Evolutionary conservation across 2,329 filamentous ascomycete genomes (phyloP).

Genomic region (Venturia carpophila): DNA sequence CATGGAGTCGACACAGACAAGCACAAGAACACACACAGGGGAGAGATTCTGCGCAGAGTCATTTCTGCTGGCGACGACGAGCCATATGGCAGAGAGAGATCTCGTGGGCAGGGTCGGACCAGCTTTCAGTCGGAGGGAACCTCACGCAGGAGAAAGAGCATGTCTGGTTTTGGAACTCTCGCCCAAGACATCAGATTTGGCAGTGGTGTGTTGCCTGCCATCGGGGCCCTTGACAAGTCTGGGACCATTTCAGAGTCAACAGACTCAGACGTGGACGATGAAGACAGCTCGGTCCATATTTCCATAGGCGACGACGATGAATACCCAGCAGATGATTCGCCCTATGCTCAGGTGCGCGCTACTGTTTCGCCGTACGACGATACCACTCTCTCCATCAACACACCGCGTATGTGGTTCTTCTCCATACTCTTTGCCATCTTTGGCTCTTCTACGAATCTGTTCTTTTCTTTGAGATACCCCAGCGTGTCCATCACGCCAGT

Average conservation of each 20-base stretch:
- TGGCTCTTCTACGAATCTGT: conserved; percentile 76
- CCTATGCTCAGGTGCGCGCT: conserved; percentile 71
- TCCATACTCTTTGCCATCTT: conserved; percentile 74
- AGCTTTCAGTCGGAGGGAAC: conserved; percentile 13
- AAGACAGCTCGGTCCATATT: conserved; percentile 21
- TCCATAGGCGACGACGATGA: conserved; percentile 25
- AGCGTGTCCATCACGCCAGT: conserved; percentile 85
- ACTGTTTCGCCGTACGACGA: conserved; percentile 65
- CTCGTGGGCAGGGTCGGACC: neutral
- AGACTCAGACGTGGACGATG: conserved; percentile 24
- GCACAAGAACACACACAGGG: neutral
- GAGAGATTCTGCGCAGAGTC: conserved; percentile 4
- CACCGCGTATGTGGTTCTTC: conserved; percentile 77
- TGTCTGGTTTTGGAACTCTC: neutral
- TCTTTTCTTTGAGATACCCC: conserved; percentile 84
- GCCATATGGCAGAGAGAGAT: conserved; percentile 16
- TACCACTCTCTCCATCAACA: conserved; percentile 71
- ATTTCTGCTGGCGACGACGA: neutral
- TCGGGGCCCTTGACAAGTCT: conserved; percentile 21
- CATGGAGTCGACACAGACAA: neutral
- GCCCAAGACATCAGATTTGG: conserved; percentile 19
- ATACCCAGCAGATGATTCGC: conserved; percentile 59
- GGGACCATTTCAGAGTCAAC: conserved; percentile 28
- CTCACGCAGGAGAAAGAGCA: conserved; percentile 21
- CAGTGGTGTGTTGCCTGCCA: conserved; percentile 21